These are phyloP conservation scores for Asclepias syriaca DNA, from an alignment of 257 asterid genomes.

Conservation along the genomic window DNA sequence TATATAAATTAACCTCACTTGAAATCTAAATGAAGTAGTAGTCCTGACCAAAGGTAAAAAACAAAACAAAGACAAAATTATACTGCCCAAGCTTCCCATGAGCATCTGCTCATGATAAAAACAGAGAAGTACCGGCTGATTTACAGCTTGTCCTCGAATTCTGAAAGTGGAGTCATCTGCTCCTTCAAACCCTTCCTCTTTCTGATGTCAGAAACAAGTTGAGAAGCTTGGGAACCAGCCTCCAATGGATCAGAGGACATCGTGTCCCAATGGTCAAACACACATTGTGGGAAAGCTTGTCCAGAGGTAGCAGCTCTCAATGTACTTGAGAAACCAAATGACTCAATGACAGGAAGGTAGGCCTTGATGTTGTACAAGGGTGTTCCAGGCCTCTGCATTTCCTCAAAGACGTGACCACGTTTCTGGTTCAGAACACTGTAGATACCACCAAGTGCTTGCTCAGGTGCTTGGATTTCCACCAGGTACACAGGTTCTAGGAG, in stretches of 20 bases:
- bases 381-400: constrained; percentile 44
- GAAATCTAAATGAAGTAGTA: constrained; percentile 2
- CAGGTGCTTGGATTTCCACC: constrained; percentile 44
- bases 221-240: constrained; percentile 22
- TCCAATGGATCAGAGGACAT: constrained; percentile 41
- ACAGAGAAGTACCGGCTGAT: background rate
- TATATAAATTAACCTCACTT: background rate
- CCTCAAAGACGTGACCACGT: constrained; percentile 46
- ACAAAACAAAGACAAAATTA: constrained; percentile 16
- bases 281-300: constrained; percentile 42
- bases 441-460: constrained; percentile 40
- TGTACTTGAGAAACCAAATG: constrained; percentile 36
- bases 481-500: constrained; percentile 39
- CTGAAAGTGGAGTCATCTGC: constrained; percentile 35
- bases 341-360: constrained; percentile 36
- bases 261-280: constrained; percentile 44
- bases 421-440: constrained; percentile 44
- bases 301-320: constrained; percentile 45
- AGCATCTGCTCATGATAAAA: background rate
- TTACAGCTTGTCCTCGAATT: constrained; percentile 41
- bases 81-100: constrained; percentile 15
- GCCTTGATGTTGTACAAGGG: constrained; percentile 48
- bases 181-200: constrained; percentile 49
- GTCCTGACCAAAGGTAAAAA: background rate
- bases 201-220: constrained; percentile 29